Conservation (phyloP, 225 moss, liverwort and hornwort species). For the Pseudisothecium myosuroides region DNA sequence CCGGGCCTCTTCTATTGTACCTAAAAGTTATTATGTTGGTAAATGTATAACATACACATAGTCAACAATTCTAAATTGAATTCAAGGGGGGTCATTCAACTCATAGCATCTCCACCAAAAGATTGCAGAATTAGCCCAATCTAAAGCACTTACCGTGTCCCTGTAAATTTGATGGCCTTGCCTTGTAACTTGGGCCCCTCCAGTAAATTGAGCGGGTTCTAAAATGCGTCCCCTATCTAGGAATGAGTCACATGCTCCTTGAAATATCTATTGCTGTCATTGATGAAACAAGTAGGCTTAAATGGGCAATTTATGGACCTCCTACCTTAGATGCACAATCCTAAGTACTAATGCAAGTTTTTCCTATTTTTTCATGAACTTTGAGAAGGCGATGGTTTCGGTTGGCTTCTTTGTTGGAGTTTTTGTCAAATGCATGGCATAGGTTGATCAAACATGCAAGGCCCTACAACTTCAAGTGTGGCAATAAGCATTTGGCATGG, state of each 20-base stretch:
- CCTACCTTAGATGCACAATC: background rate
- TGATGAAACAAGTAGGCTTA: too few relatives aligned
- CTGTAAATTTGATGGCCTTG: background rate
- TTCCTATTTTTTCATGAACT: background rate
- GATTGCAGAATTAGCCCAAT: accelerated
- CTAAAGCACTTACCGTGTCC: background rate
- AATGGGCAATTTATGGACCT: too few relatives aligned
- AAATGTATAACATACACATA: background rate
- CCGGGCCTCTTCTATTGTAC: accelerated
- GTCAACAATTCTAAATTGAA: background rate
- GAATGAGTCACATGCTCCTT: too few relatives aligned
- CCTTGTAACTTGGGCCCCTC: accelerated
- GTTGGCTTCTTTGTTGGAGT: background rate
- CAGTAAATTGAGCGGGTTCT: too few relatives aligned
- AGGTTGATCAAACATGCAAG: accelerated
- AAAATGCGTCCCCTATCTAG: too few relatives aligned
- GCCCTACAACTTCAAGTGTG: accelerated
- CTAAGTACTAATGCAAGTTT: accelerated
- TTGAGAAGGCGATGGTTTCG: accelerated
- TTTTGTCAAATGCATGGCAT: accelerated
- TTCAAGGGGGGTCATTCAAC: background rate
- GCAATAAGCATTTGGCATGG: background rate
- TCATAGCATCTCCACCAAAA: background rate
- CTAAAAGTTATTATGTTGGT: background rate
- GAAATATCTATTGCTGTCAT: too few relatives aligned